Evolutionary conservation across 1,139 yeast species (phyloP), one percentile per base, ranked within the genome.

Genomic region (Scheffersomyces quercinus): DNA sequence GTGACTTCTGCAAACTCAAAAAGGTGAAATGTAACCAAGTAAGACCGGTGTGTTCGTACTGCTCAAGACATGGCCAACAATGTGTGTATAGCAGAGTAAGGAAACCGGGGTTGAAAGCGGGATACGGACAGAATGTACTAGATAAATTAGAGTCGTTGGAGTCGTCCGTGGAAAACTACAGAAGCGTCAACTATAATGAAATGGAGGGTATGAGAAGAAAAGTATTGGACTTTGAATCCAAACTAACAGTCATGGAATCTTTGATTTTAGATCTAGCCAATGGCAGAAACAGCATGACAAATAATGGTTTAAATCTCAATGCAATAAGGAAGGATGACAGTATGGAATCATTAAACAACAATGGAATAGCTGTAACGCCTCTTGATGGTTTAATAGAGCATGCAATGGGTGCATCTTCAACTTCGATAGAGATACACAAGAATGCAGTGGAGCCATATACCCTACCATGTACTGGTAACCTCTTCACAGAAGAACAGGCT

Each of bases 1-100:
- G 74, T 50, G 72, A 68, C 42, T 53, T 55, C 12, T 71, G 77
- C 53, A 68, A 69, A 38, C 35, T 51, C 12, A 62, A 67, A 44
- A 69, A 70, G 45, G 60, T 67, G 38, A 68, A 65, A 46, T 70
- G 75, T 51, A 59, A 65, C 44, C 70, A 60, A 38, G 48, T 45
- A 16, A 63, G 59, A 37, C 76, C 73, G 2, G 40, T 42, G 2
- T 72, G 77, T 47, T 51, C 58, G 3, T 58, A 58, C 45, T 72
- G 77, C 44, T 12, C 45, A 11, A 64, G 62, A 41, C 58, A 58
- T 34, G 56, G 55, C 1, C 49, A 46, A 34, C 42, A 51, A 14
- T 68, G 73, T 47, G 56, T 56, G 28, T 68, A 65, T 40, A 58
- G 66, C 26, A 48, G 62, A 28, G 64, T 62, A 58, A 62, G 52